Conservation (phyloP, 257 asterid genomes). For the Fraxinus americana region DNA sequence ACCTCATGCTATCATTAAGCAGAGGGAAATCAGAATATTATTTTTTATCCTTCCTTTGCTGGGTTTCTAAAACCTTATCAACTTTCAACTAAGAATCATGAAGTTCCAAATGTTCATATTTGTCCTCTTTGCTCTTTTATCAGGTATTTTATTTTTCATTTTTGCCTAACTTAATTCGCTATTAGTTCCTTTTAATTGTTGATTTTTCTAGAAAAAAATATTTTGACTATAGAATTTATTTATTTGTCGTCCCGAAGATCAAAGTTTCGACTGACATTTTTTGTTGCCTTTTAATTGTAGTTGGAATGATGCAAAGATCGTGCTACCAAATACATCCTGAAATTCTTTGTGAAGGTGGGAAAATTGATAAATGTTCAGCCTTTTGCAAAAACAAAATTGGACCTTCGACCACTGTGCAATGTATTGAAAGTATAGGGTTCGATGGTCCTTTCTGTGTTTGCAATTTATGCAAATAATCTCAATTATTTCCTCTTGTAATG, state of each 20-base stretch:
- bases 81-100: too few species aligned
- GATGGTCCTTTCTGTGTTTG: constrained; percentile 39
- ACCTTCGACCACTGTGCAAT: constrained; percentile 23
- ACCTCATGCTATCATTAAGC: too few species aligned
- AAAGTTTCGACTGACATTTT: too few species aligned
- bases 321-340: constrained; percentile 37
- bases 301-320: neutral
- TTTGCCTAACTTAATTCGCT: too few species aligned
- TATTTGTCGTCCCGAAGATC: too few species aligned
- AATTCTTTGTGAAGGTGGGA: constrained; percentile 20
- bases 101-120: neutral
- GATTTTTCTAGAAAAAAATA: too few species aligned
- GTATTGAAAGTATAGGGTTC: constrained; percentile 9
- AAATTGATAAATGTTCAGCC: constrained; percentile 3
- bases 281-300: neutral
- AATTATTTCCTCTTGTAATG: neutral
- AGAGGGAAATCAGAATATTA: too few species aligned
- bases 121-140: constrained; percentile 11
- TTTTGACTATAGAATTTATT: neutral
- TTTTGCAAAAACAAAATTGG: constrained; percentile 36
- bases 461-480: constrained; percentile 16
- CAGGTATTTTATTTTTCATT: neutral
- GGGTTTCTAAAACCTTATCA: too few species aligned
- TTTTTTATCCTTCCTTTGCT: too few species aligned
- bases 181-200: too few species aligned